phyloP scores from a whole-genome alignment of 2,329 filamentous ascomycete genomes.

The Ascochyta koolunga region DNA sequence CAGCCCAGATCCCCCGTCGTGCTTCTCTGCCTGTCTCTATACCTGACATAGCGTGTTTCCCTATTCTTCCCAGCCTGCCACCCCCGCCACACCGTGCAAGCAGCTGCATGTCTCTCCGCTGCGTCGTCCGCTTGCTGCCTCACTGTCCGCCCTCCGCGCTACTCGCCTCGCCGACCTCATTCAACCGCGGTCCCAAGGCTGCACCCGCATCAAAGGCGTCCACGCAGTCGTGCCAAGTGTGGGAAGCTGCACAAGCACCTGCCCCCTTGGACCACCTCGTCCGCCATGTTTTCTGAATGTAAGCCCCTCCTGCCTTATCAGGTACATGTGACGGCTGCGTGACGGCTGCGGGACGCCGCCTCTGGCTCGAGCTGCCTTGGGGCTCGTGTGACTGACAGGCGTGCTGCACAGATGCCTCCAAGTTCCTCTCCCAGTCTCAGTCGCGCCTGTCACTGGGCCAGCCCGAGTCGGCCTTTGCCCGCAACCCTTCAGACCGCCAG shows the following conservation, averaged over 20 bases:
- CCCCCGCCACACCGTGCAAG: constrained; percentile 16
- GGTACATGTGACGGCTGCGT: constrained; percentile 40
- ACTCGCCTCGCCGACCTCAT: constrained; percentile 40
- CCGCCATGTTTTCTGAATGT: constrained; percentile 87
- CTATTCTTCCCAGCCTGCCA: background rate
- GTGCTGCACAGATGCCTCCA: constrained; percentile 78
- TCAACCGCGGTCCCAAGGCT: constrained; percentile 28
- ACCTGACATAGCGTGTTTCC: background rate
- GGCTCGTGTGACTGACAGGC: constrained; percentile 53
- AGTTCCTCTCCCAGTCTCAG: constrained; percentile 97
- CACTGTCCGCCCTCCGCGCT: constrained; percentile 19
- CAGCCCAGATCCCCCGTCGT: constrained; percentile 1
- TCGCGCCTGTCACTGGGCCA: constrained; percentile 79
- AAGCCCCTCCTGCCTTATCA: constrained; percentile 54
- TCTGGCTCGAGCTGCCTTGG: constrained; percentile 32
- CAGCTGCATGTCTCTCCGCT: constrained; percentile 38
- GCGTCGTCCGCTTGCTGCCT: constrained; percentile 41
- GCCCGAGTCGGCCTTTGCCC: constrained; percentile 54
- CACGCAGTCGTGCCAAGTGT: constrained; percentile 8
- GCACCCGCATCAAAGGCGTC: constrained; percentile 28
- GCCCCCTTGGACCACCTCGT: constrained; percentile 10
- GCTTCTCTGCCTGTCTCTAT: constrained; percentile 11
- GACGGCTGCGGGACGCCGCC: no score
- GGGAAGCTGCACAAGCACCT: constrained; percentile 26
- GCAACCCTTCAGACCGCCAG: constrained; percentile 56